Conservation (phyloP, 164 flowering plant species). For the Sedum album region DNA sequence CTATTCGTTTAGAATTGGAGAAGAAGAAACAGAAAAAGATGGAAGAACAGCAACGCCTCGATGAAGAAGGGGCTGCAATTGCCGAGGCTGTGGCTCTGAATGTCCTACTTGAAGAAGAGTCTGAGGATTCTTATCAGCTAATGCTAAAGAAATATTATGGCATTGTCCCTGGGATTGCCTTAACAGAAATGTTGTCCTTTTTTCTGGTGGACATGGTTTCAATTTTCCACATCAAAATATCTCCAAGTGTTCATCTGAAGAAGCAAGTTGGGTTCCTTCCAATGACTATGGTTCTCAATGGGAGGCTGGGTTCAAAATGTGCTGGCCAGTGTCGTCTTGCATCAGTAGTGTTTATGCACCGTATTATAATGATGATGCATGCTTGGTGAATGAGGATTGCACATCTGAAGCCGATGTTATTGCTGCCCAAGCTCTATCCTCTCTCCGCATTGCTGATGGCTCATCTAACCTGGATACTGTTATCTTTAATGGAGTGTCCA, state of each 20-base stretch:
- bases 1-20: constrained; percentile 86
- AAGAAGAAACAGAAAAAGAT: constrained; percentile 88
- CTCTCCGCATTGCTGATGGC: constrained; percentile 79
- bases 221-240: constrained; percentile 29
- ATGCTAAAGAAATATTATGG: constrained; percentile 39
- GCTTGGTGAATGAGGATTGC: constrained; percentile 33
- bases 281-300: constrained; percentile 31
- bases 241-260: constrained; percentile 30
- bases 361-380: constrained; percentile 25
- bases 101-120: constrained; percentile 77
- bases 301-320: constrained; percentile 26
- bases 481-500: constrained; percentile 40
- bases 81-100: constrained; percentile 98
- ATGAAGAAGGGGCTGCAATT: constrained; percentile 97
- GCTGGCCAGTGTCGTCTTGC: constrained; percentile 29
- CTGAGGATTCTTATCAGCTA: constrained; percentile 52
- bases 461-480: constrained; percentile 30
- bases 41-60: constrained; percentile 93
- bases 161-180: constrained; percentile 38
- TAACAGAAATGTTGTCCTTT: constrained; percentile 30
- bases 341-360: constrained; percentile 20
- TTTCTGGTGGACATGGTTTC: constrained; percentile 36
- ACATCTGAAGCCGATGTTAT: constrained; percentile 44
- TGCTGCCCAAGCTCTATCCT: constrained; percentile 82
- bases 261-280: constrained; percentile 38